phyloP scores from a whole-genome alignment of 176 grass and related monocot genomes.

The Poa annua region DNA sequence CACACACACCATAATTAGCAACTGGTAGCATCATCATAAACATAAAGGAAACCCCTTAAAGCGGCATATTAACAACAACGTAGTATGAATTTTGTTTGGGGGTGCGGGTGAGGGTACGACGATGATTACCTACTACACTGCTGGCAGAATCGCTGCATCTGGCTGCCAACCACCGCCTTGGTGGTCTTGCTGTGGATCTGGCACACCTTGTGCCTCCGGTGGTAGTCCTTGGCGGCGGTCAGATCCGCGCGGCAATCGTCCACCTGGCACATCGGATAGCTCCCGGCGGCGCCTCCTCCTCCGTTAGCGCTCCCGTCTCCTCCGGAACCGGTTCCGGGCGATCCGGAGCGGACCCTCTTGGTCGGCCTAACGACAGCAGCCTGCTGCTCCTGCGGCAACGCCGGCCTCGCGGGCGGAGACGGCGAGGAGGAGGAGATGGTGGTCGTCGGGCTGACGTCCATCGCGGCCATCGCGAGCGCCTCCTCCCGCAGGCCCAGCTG shows the following conservation, averaged over 20 bases:
- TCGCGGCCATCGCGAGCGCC: neutral
- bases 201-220: slow-evolving; percentile 95
- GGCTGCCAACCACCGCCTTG: slow-evolving; percentile 81
- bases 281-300: neutral
- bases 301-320: slow-evolving; percentile 37
- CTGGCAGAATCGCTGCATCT: slow-evolving; percentile 98
- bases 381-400: slow-evolving; percentile 40
- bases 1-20: neutral
- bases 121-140: slow-evolving; percentile 96
- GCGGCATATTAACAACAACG: neutral
- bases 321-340: slow-evolving; percentile 54
- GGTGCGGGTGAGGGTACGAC: neutral
- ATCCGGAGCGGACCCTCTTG: slow-evolving; percentile 85
- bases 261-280: slow-evolving; percentile 96
- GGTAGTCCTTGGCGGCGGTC: slow-evolving; percentile 88
- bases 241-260: slow-evolving; percentile 93
- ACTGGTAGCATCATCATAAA: slow-evolving; percentile 6
- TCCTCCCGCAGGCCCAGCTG: slow-evolving; percentile 61
- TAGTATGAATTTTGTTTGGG: neutral
- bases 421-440: slow-evolving; percentile 43
- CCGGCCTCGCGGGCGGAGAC: slow-evolving; percentile 15
- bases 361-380: slow-evolving; percentile 46
- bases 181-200: slow-evolving; percentile 87
- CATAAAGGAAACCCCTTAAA: neutral
- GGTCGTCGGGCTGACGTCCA: slow-evolving; percentile 42